These are phyloP conservation scores for Tetrastigma voinierianum DNA, from an alignment of 164 flowering plant species.

Conservation along the genomic window DNA sequence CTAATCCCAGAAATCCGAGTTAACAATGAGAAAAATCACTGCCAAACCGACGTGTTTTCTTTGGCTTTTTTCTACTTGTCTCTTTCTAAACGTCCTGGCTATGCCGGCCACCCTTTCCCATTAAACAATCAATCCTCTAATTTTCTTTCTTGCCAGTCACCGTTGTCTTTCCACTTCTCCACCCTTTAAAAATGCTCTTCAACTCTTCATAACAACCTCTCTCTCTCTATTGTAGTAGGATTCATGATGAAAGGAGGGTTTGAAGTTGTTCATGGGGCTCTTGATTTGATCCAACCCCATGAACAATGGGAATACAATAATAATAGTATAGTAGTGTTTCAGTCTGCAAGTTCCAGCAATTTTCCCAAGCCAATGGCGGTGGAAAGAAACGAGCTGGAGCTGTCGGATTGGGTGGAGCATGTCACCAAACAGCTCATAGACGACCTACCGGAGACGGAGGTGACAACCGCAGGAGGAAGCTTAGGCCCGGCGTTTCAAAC, in stretches of 20 bases:
- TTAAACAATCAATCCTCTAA: constrained; percentile 23
- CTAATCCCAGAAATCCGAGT: not conserved
- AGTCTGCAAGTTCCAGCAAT: not conserved
- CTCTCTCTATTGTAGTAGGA: constrained; percentile 8
- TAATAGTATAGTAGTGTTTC: constrained; percentile 11
- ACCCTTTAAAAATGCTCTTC: constrained; percentile 23
- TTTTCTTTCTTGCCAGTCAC: constrained; percentile 7
- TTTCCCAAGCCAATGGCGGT: constrained; percentile 16
- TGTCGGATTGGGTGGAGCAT: constrained; percentile 66
- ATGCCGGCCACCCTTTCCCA: constrained; percentile 30
- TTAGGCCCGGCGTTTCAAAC: constrained; percentile 10
- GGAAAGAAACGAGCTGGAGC: constrained; percentile 40
- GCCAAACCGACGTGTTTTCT: constrained; percentile 20
- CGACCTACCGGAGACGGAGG: constrained; percentile 29
- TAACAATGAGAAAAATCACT: constrained; percentile 23
- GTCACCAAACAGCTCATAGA: constrained; percentile 54
- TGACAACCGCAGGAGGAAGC: not conserved
- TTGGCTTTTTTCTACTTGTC: constrained; percentile 13
- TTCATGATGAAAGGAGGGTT: constrained; percentile 34
- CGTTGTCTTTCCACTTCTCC: constrained; percentile 16
- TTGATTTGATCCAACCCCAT: constrained; percentile 46
- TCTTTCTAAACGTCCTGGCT: constrained; percentile 24
- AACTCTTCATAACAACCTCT: constrained; percentile 12
- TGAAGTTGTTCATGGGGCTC: constrained; percentile 38
- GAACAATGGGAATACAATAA: constrained; percentile 45